Percentiles rank a stretch among this genome's conserved stretches.
Conservation (phyloP, 306 rosid species). For the Crotalaria pallida region DNA sequence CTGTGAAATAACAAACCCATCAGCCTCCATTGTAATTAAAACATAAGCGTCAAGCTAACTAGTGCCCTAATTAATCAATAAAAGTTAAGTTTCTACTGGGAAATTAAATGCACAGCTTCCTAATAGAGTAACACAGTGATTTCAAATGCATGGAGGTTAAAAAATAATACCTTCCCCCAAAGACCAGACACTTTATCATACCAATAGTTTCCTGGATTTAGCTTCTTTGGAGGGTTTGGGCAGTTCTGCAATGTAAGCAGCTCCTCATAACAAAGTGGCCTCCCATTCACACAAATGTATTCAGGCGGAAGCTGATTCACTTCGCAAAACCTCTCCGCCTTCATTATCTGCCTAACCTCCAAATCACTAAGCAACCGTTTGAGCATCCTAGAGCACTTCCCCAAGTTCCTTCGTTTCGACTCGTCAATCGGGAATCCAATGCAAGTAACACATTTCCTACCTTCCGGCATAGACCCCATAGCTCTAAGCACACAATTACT, state of each 20-base stretch:
- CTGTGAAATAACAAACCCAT: slow-evolving; percentile 42
- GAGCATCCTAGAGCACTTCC: slow-evolving; percentile 89
- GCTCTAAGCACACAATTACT: slow-evolving; percentile 93
- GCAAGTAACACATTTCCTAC: slow-evolving; percentile 90
- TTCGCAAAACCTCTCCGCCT: slow-evolving; percentile 80
- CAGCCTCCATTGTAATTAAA: neutral
- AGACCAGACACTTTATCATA: slow-evolving; percentile 99
- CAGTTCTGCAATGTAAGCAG: slow-evolving; percentile 59
- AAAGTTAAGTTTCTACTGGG: too few species aligned
- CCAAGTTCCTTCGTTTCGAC: slow-evolving; percentile 65
- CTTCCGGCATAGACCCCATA: slow-evolving; percentile 99
- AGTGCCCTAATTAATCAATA: too few species aligned
- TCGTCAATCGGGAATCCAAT: slow-evolving; percentile 82
- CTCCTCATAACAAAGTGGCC: slow-evolving; percentile 79
- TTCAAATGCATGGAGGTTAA: neutral
- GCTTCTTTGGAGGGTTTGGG: slow-evolving; percentile 88
- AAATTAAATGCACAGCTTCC: too few species aligned
- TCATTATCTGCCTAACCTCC: slow-evolving; percentile 92
- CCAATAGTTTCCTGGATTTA: slow-evolving; percentile 98
- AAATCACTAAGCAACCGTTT: slow-evolving; percentile 84
- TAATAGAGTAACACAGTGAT: neutral
- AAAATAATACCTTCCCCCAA: slow-evolving; percentile 89
- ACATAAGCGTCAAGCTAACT: neutral
- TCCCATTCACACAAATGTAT: slow-evolving; percentile 78
- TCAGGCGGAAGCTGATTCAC: slow-evolving; percentile 88